Evolutionary conservation across 257 asterid genomes (phyloP), one percentile per base, ranked within the genome.

Genomic region (Asclepias syriaca): DNA sequence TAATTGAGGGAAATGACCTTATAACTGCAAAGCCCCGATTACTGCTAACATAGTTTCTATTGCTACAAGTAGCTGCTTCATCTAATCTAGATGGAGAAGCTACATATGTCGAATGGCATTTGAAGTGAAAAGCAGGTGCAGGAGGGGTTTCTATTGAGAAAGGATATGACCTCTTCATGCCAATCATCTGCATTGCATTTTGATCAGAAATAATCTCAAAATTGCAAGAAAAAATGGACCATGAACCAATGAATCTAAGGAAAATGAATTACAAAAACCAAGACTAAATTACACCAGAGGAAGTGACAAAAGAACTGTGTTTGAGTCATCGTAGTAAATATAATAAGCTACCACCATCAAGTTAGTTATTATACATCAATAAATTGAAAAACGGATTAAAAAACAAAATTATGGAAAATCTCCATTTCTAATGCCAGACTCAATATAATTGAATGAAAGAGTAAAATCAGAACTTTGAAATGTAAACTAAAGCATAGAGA

Each of bases 21-120:
- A 77, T 78, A 71, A 64, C 73, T 46, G 71, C 57, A 65, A 71
- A 81, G 79, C 83, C 72, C 4, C 86, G 77, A 54, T 84, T 88
- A 65, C 68, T 74, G 27, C 66, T 74, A 71, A 70, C 57, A 60
- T 77, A 58, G 75, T 74, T 80, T 61, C 82, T 78, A 24, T 81
- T 72, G 85, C 84, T 80, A 58, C 77, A 75, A 34, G 85, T 73
- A 55, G 84, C 76, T 10, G 87, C 65, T 58, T 85, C 91, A 32
- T 80, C 88, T 8, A 84, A 64, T 72, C 72, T 72, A n/a, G 82
- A 39, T 2, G 40, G 39, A 12, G 79, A 34, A 64, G 77, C 24
- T 56, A 72, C 73, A 50, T 40, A 69, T 12, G 71, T 18, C 53
- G 77, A 81, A 54, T 81, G 79, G 64, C 60, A 73, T 60, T 71